Base-by-base conservation (phyloP, 2,329 filamentous ascomycete species). In the Fusarium sp. region DNA sequence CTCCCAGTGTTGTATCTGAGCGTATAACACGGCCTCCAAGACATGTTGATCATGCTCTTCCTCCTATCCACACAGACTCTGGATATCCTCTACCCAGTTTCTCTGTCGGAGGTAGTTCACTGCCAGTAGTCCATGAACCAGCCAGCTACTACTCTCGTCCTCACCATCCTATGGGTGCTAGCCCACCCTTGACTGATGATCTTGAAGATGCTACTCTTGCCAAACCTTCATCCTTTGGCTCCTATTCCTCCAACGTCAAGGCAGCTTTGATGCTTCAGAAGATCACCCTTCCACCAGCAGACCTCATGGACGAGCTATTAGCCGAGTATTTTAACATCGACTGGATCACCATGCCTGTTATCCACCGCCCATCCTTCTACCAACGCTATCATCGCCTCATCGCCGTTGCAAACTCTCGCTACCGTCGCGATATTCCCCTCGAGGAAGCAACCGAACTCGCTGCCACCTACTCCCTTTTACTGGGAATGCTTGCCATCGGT, bases 211-310 rank as follows among this genome's bases (percentile, higher is more conserved):
- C 54, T 9, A 46, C 64, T 3, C 58, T 61, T 2, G 46, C 60
- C 61, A 71, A 70, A 57, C 53, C 67, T n/a, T 72, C 73, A 0
- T 73, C 72, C 3, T 75, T 75, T 20, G 73, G 73, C 11, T 75
- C 73, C 10, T 75, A 75, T 43, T 75, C 73, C n/a, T 75, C 73
- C 33, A 71, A 75, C n/a, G 46, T 61, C 48, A 71, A 67, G 50
- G 73, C 73, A 8, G 73, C 73, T 15, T 35, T 73, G 18, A 75
- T 75, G 73, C 70, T 75, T 8, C 68, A 74, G 43, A 75, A 75
- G 57, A 75, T 75, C 15, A 56, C 65, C 6, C 65, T 75, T 13
- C 73, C 73, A 9, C 66, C 70, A 3, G 41, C 65, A 29, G 70
- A 70, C n/a, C 60, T 74, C n/a, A 75, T 75, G 68, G 73, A 75